Base-by-base conservation (phyloP, 805 yeast species). In the Kluyveromyces nonfermentans region DNA sequence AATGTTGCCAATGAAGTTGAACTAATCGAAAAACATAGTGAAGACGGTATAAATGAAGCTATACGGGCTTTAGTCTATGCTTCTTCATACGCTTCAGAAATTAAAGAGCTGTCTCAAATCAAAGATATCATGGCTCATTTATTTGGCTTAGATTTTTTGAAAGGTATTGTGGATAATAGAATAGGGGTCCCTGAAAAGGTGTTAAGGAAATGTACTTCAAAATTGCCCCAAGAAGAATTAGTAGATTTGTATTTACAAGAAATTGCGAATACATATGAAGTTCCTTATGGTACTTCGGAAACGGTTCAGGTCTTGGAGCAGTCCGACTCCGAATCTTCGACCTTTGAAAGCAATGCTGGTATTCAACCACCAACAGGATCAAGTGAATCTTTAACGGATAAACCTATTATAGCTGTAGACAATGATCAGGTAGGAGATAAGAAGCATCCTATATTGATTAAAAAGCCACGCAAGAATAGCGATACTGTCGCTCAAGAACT, bases 241-340 rank as follows among this genome's bases (percentile, higher is more conserved):
- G 93, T 87, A 1, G 70, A 72, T 14, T 62, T 84, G 46, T 88
- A 88, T 54, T 67, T 88, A 48, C 68, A 74, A 43, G 96, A 87
- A 56, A 87, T 87, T 48, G 95, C 95, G 1, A 70, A 70, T 41
- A 84, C 95, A 0, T 87, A 88, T 55, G 72, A 73, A 18, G 93
- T 80, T 0, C 83, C 87, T 1, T 88, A 78, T 54, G 78, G 85
- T 28, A 81, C 78, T 12, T 59, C 78, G n/a, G 62, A 55, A 7
- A 60, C 57, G 21, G 56, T 53, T 3, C 63, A 55, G 10, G 57
- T 50, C 2, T 60, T 46, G 2, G 54, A 54, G 3, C 62, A 50
- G 3, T 52, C 45, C 3, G 64, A 52, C 19, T 67, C 59, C 37
- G 61, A 51, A 9, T 60, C 53, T 16, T 56, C 50, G 4, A 51